Conservation (phyloP, 139 green algal genomes). For the Desmodesmus armatus region DNA sequence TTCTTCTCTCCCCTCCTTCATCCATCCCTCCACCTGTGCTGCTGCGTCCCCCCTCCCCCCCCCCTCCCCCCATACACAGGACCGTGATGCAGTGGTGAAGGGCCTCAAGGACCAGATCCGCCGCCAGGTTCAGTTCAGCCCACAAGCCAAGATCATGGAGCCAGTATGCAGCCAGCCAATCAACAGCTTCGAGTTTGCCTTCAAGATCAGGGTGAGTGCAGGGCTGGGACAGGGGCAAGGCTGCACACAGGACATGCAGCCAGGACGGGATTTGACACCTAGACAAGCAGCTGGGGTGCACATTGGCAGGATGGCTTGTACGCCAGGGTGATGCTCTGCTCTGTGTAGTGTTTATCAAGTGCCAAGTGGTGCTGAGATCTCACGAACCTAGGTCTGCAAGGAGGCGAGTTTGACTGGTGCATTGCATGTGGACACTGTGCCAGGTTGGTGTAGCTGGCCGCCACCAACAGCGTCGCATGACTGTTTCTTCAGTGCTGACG, state of each 20-base stretch:
- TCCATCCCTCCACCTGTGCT: too few relatives aligned
- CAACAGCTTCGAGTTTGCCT: conserved; percentile 79
- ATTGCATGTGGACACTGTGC: neutral
- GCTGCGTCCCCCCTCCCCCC: too few relatives aligned
- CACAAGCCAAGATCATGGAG: conserved; percentile 34
- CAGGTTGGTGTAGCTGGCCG: neutral
- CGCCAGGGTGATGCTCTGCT: neutral
- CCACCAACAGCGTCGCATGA: neutral
- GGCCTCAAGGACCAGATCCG: conserved; percentile 25
- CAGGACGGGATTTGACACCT: neutral
- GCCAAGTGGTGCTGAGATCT: neutral
- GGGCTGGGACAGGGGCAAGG: neutral
- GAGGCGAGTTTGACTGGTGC: neutral
- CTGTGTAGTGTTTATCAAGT: neutral
- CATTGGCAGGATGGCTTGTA: neutral
- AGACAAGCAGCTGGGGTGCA: neutral
- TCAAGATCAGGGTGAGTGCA: conserved; percentile 78
- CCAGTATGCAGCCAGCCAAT: conserved; percentile 44
- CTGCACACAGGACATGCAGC: neutral
- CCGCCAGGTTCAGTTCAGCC: neutral
- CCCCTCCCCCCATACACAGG: too few relatives aligned
- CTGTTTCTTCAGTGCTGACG: neutral
- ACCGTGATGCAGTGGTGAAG: conserved; percentile 40
- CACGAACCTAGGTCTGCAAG: too few relatives aligned
- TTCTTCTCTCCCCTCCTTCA: too few relatives aligned